phyloP scores from a whole-genome alignment of 352 stramenopile species.

The Pythium monospermum region DNA sequence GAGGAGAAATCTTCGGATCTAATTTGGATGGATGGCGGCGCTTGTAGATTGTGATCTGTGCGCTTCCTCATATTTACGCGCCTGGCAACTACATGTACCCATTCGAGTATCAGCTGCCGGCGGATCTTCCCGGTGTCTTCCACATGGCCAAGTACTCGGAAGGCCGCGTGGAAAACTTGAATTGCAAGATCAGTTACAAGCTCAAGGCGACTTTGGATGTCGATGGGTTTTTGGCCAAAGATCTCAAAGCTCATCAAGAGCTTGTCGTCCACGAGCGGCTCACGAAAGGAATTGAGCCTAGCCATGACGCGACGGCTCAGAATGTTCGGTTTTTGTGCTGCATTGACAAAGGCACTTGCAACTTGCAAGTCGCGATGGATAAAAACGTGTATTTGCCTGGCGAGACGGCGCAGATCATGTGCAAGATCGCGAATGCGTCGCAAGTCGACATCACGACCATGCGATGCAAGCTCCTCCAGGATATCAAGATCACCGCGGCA shows the following conservation, averaged over 20 bases:
- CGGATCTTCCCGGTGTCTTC: constrained; percentile 25
- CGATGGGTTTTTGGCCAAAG: constrained; percentile 25
- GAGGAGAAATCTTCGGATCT: neutral
- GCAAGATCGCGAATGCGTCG: constrained; percentile 33
- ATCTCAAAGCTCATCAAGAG: constrained; percentile 25
- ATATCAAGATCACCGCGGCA: constrained; percentile 17
- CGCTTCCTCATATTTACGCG: constrained; percentile 15
- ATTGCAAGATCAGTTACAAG: constrained; percentile 30
- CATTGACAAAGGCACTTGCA: constrained; percentile 32
- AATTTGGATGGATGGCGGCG: neutral
- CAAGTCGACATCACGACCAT: constrained; percentile 26
- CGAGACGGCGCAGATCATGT: constrained; percentile 28
- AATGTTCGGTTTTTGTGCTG: constrained; percentile 33
- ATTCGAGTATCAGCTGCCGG: constrained; percentile 34
- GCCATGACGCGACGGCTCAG: constrained; percentile 25
- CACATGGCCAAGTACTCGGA: constrained; percentile 14
- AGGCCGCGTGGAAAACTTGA: constrained; percentile 7
- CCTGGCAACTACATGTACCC: constrained; percentile 31
- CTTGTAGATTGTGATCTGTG: constrained; percentile 24
- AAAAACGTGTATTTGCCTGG: constrained; percentile 31
- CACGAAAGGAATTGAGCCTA: constrained; percentile 19
- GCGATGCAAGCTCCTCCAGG: constrained; percentile 27
- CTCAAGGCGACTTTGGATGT: constrained; percentile 33
- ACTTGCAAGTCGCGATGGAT: constrained; percentile 29
- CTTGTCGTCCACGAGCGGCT: constrained; percentile 30